Evolutionary conservation across 164 flowering plant genomes (phyloP).

Genomic region (Nymphaea colorata): DNA sequence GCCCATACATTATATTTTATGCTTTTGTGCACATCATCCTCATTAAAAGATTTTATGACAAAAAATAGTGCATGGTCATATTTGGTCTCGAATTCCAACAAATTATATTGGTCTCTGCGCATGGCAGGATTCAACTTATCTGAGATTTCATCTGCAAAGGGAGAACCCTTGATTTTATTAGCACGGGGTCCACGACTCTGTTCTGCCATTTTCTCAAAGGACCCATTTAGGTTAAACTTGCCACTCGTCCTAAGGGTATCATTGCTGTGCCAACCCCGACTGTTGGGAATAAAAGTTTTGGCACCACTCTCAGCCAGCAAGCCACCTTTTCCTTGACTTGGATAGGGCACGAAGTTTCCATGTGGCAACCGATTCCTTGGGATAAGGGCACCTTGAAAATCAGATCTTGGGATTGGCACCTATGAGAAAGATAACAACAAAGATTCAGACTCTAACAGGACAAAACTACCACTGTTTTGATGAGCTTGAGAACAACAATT

Average conservation of each 20-base stretch:
- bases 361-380: slow-evolving; percentile 8
- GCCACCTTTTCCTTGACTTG: slow-evolving; percentile 16
- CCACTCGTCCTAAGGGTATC: slow-evolving; percentile 20
- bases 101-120: slow-evolving; percentile 46
- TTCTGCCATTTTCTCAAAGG: slow-evolving; percentile 20
- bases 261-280: slow-evolving; percentile 20
- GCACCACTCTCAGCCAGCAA: slow-evolving; percentile 18
- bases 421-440: slow-evolving; percentile 5
- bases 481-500: background rate
- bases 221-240: slow-evolving; percentile 15
- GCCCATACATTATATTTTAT: slow-evolving; percentile 85
- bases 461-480: background rate
- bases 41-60: slow-evolving; percentile 75
- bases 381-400: slow-evolving; percentile 12
- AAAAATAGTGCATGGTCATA: slow-evolving; percentile 67
- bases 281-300: slow-evolving; percentile 14
- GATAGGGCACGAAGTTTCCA: slow-evolving; percentile 1
- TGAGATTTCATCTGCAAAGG: slow-evolving; percentile 16
- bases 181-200: slow-evolving; percentile 66
- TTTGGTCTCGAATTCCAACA: slow-evolving; percentile 39
- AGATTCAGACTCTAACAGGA: background rate
- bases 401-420: slow-evolving; percentile 20
- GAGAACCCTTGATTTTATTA: slow-evolving; percentile 1
- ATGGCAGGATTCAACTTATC: slow-evolving; percentile 19
- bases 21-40: slow-evolving; percentile 72